Base-by-base conservation (phyloP, 2,329 filamentous ascomycete species). In the Bipolaris cookei region DNA sequence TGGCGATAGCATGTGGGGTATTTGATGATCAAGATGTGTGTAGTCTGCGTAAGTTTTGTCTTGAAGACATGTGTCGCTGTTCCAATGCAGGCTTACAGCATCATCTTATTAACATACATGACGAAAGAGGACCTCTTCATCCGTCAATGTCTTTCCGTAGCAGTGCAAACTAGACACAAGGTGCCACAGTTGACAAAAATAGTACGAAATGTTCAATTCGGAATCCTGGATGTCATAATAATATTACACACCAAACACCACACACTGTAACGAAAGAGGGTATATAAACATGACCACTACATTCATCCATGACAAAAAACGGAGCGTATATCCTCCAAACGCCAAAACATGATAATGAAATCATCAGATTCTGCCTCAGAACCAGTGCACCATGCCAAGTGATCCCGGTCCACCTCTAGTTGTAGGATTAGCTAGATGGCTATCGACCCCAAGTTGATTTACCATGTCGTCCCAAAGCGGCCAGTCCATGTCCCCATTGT, bases 401-500 rank as follows among this genome's bases (percentile, higher is more conserved):
- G 61, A 58, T 14, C 61, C 67, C 34, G 58, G 58, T 13, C 64
- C 64, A 42, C 44, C 49, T 14, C 50, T 25, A 54, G 54, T 63
- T 10, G 51, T 23, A 37, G 48, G 32, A 48, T 62, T 65, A 7
- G 41, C 32, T 2, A 34, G 6, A 21, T 61, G 56, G 4, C 76
- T 69, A n/a, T 81, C 78, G 63, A 78, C 77, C 6, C 78, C 79
- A 54, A 79, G 82, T 53, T 82, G 77, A 23, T 69, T 68, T 2
- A 82, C 79, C 55, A 83, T 71, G 61, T 81, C 78, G 42, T 82
- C 80, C 78, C 79, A 82, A 35, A 73, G 76, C 38, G 79, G 74
- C 81, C 81, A 83, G 48, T 82, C 77, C 60, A 82, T 77, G 11
- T 69, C 73, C 1, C 71, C 74, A 5, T 74, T 73, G 20, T 78